Evolutionary conservation across 768 basidiomycete species (phyloP).

Genomic region (Kwoniella sp.): DNA sequence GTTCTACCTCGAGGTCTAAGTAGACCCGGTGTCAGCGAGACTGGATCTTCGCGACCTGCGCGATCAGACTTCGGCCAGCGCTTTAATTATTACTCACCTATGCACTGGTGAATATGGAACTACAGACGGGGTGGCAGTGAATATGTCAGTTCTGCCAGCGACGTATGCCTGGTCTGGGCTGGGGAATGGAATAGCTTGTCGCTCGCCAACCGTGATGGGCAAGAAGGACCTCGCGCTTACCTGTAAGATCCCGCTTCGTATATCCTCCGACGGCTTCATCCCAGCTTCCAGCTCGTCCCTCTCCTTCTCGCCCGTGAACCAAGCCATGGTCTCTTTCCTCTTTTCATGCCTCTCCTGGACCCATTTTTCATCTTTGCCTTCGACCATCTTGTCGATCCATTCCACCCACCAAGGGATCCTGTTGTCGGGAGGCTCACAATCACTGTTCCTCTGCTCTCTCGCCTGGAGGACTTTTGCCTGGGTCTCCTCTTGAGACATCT

Average conservation of each 20-base stretch:
- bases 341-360: conserved; percentile 44
- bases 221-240: conserved; percentile 15
- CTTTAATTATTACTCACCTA: conserved; percentile 30
- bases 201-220: background rate
- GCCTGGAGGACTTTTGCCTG: conserved; percentile 18
- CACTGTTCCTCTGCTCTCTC: conserved; percentile 14
- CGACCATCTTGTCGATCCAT: conserved; percentile 33
- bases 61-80: background rate
- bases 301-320: conserved; percentile 55
- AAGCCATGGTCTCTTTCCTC: conserved; percentile 50
- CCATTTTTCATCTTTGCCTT: conserved; percentile 48
- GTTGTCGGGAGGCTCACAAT: conserved; percentile 24
- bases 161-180: too few relatives aligned
- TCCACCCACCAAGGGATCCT: conserved; percentile 38
- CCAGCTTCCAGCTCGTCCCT: conserved; percentile 51
- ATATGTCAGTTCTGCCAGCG: too few relatives aligned
- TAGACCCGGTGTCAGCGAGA: background rate
- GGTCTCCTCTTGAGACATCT: conserved; percentile 42
- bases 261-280: conserved; percentile 39
- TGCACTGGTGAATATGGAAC: conserved; percentile 54
- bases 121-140: too few relatives aligned
- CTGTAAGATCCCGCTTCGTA: conserved; percentile 49
- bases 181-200: too few relatives aligned
- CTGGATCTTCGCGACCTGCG: background rate
- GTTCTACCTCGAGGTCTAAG: conserved; percentile 46